A percentile compares a stretch with the other conserved stretches of the same genome.
Evolutionary conservation across 176 grass and related monocot genomes (phyloP).

Genomic region (Microstegium vimineum): DNA sequence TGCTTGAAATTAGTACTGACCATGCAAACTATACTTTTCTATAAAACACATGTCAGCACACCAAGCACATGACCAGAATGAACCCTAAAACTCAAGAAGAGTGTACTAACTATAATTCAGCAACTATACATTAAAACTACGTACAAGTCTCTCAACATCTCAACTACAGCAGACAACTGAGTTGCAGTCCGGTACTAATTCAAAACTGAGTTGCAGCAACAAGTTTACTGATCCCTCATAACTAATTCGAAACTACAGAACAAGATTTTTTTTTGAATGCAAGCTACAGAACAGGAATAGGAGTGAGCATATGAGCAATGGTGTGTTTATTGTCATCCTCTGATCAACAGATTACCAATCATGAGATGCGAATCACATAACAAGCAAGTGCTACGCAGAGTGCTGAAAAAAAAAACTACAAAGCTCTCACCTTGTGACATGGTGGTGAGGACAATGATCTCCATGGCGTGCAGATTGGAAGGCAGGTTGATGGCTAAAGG

Average conservation of each 20-base stretch:
- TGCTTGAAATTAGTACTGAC: background rate
- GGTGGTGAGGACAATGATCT: background rate
- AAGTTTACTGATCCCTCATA: background rate
- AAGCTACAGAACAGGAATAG: background rate
- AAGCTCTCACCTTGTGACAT: background rate
- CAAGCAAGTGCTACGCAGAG: background rate
- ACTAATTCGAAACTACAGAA: background rate
- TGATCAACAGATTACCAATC: background rate
- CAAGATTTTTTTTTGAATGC: no score
- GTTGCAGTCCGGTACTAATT: no score
- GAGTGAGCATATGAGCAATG: background rate
- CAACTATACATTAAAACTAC: no score
- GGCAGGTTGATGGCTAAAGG: conserved; percentile 22
- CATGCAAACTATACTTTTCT: no score
- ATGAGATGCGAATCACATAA: background rate
- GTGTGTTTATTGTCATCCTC: background rate
- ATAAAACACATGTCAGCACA: background rate
- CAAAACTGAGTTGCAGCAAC: background rate
- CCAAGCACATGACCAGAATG: no score
- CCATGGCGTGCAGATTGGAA: background rate
- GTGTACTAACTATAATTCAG: no score
- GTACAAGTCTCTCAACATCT: no score
- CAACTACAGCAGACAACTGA: no score
- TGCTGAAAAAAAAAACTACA: background rate
- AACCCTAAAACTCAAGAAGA: no score